Conservation (phyloP, 2,329 filamentous ascomycete species). For the Ceratocystis alfenasii region DNA sequence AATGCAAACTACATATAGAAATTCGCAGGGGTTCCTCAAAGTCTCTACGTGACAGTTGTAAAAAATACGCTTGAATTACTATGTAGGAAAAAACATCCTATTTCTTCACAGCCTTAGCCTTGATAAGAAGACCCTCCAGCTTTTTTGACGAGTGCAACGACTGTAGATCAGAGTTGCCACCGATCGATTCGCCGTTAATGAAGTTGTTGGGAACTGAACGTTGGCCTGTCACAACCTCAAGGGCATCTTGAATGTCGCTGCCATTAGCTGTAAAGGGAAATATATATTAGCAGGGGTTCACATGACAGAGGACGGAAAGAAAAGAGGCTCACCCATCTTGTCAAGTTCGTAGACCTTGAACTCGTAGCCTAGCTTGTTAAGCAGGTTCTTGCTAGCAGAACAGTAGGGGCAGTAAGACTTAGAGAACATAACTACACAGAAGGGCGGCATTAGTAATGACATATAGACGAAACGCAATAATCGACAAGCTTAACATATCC, state of each 20-base stretch:
- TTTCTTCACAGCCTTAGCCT: slow-evolving; percentile 35
- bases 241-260: slow-evolving; percentile 66
- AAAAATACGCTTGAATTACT: slow-evolving; percentile 11
- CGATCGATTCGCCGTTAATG: slow-evolving; percentile 83
- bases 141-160: slow-evolving; percentile 39
- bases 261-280: slow-evolving; percentile 55
- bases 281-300: not conserved
- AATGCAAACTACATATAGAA: slow-evolving; percentile 20
- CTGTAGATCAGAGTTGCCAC: slow-evolving; percentile 82
- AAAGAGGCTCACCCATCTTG: slow-evolving; percentile 48
- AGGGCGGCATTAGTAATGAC: not conserved
- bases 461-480: not conserved
- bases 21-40: slow-evolving; percentile 22
- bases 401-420: slow-evolving; percentile 98
- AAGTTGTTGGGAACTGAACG: slow-evolving; percentile 91
- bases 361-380: slow-evolving; percentile 59
- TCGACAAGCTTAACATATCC: not conserved
- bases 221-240: slow-evolving; percentile 69
- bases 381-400: slow-evolving; percentile 60
- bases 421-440: slow-evolving; percentile 67
- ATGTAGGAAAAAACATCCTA: slow-evolving; percentile 27
- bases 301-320: not conserved
- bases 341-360: slow-evolving; percentile 74
- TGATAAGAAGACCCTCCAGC: slow-evolving; percentile 33
- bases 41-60: not conserved